These are phyloP conservation scores for Entomortierella beljakovae DNA, from an alignment of 192 early-diverging fungal species.

Conservation along the genomic window DNA sequence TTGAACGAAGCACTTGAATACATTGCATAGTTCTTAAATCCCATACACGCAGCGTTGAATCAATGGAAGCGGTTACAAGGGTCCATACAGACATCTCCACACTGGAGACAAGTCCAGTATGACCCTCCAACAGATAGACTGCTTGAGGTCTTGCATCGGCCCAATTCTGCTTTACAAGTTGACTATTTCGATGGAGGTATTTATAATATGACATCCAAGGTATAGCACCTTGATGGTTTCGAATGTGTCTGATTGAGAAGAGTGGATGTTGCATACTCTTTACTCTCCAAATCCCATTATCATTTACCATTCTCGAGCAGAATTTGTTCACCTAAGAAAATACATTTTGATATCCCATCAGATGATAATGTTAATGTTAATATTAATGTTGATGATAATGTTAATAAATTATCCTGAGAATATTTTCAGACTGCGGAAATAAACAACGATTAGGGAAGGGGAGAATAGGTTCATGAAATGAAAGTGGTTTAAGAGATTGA, in stretches of 20 bases:
- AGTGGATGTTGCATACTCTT: constrained; percentile 39
- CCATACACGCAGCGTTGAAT: constrained; percentile 79
- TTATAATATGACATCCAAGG: constrained; percentile 35
- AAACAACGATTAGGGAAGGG: no score
- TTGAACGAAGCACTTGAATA: constrained; percentile 40
- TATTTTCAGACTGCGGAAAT: not conserved
- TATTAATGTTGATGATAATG: no score
- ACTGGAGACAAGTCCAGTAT: constrained; percentile 38
- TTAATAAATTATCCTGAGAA: no score
- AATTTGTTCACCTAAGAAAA: constrained; percentile 13
- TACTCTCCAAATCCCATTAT: constrained; percentile 41
- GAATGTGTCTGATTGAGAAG: constrained; percentile 14
- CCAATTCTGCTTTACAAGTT: constrained; percentile 29
- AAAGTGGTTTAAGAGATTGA: not conserved
- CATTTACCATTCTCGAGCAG: constrained; percentile 16
- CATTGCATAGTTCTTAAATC: constrained; percentile 68
- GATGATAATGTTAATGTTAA: no score
- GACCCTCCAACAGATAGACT: constrained; percentile 45
- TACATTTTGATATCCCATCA: no score
- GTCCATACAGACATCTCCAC: constrained; percentile 53
- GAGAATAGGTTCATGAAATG: not conserved
- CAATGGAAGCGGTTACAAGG: constrained; percentile 73
- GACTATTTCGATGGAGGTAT: constrained; percentile 23
- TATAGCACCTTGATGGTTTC: constrained; percentile 3
- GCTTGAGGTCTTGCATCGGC: constrained; percentile 30